Evolutionary conservation across 2,329 filamentous ascomycete species (phyloP), one percentile per base, ranked within the genome.

Genomic region (Penicillium occitanis): DNA sequence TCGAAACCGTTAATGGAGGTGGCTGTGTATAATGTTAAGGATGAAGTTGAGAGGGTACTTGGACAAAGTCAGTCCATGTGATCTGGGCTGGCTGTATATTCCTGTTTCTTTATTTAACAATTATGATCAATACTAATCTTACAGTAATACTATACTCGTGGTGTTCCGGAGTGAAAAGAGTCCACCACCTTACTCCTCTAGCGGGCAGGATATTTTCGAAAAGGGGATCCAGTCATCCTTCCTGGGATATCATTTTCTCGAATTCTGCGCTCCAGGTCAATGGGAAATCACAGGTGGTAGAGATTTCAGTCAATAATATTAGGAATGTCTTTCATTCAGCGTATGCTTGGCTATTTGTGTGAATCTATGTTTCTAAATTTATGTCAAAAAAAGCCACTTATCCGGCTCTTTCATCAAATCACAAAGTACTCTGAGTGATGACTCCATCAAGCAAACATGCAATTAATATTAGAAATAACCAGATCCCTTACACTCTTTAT

Each of bases 21-120:
- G 30, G 68, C 72, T 50, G 66, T 69, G 6, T 76, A 75, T 63
- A 70, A 75, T 66, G 53, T 76, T 17, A 69, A 70, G 0, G 63
- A 66, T 19, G 69, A 74, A 40, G 73, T 74, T 11, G 62, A 71
- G 19, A 28, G 48, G 11, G 37, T 69, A 13, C 57, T 71, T 13
- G 48, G 40, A 44, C 30, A 25, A 37, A 57, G 11, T 37, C 11
- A 7, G 5, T 57, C 53, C 1, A 22, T 22, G 30, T 57, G 14
- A 40, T 25, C 5, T 25, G 19, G n/a, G 14, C 14, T 5, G 25
- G 28, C 14, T 33, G 14, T 13, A 22, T 22, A 14, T 17, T 22
- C 8, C 14, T 57, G 19, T 10, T 35, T 4, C n/a, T 8, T 22
- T 13, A 11, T 3, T 22, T 13, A 10, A 51, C 2, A 8, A 17